Percentiles rank a stretch among this genome's conserved stretches.
Conservation (phyloP, 192 early-diverging fungal genomes). For the Gaertneriomyces sp. region DNA sequence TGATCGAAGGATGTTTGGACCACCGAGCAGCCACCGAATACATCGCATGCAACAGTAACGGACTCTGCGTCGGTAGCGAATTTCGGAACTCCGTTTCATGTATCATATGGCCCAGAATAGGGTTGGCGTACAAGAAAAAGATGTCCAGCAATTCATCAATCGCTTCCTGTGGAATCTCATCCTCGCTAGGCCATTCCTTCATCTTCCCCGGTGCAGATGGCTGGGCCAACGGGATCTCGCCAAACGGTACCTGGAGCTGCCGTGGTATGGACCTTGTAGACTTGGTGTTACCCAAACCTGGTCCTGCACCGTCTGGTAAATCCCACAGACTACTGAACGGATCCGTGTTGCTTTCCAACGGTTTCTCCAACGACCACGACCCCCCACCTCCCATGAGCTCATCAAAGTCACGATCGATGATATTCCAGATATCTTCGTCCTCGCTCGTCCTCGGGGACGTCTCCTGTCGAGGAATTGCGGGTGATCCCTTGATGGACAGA, state of each 20-base stretch:
- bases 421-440: conserved; percentile 30
- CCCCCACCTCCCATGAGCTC: conserved; percentile 26
- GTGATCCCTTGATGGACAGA: conserved; percentile 1
- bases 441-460: conserved; percentile 14
- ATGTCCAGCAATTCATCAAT: conserved; percentile 27
- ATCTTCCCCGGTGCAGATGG: background rate
- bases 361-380: background rate
- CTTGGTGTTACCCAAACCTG: conserved; percentile 9
- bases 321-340: background rate
- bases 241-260: conserved; percentile 22
- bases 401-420: conserved; percentile 33
- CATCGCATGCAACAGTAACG: conserved; percentile 22
- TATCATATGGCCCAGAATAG: conserved; percentile 17
- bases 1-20: conserved; percentile 26
- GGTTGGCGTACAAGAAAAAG: conserved; percentile 31
- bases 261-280: conserved; percentile 5
- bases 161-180: conserved; percentile 15
- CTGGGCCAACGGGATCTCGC: conserved; percentile 9
- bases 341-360: background rate
- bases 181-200: background rate
- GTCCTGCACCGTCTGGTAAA: conserved; percentile 18
- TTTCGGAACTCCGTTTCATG: conserved; percentile 25
- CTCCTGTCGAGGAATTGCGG: background rate
- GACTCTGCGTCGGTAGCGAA: background rate
- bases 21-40: conserved; percentile 26